phyloP scores from a whole-genome alignment of 164 flowering plant genomes.

The Tetracentron sinense region DNA sequence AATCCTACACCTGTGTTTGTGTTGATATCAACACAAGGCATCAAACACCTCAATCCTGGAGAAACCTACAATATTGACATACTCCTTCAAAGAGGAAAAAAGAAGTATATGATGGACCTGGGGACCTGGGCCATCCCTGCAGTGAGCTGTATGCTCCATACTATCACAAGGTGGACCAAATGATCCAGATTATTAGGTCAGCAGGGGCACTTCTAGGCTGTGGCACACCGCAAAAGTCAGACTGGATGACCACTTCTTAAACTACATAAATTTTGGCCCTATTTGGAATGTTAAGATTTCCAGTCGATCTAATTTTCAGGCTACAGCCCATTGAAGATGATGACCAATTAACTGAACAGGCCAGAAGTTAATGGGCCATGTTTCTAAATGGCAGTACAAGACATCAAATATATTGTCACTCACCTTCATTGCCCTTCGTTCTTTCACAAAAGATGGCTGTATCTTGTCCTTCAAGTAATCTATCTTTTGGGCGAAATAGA shows the following conservation, averaged over 20 bases:
- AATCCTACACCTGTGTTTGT: background rate
- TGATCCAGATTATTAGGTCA: no score
- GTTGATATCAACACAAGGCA: no score
- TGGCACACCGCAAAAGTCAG: no score
- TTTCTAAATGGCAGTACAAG: background rate
- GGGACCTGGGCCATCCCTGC: no score
- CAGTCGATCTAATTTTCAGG: background rate
- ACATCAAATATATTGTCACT: slow-evolving; percentile 8
- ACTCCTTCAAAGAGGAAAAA: no score
- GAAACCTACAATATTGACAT: no score
- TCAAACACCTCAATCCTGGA: no score
- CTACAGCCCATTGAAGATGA: background rate
- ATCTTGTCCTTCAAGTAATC: slow-evolving; percentile 95
- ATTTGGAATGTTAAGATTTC: background rate
- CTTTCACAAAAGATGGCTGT: slow-evolving; percentile 97
- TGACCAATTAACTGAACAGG: background rate
- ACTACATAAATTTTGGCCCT: background rate
- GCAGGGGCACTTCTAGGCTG: background rate
- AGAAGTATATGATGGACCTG: no score
- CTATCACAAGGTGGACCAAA: no score
- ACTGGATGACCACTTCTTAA: no score
- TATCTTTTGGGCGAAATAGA: slow-evolving; percentile 90
- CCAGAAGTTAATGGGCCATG: background rate
- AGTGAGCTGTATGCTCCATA: no score
- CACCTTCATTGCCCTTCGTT: slow-evolving; percentile 95